A percentile compares a stretch with the other conserved stretches of the same genome.
phyloP scores from a whole-genome alignment of 176 grass and related monocot genomes.

The Themeda triandra region DNA sequence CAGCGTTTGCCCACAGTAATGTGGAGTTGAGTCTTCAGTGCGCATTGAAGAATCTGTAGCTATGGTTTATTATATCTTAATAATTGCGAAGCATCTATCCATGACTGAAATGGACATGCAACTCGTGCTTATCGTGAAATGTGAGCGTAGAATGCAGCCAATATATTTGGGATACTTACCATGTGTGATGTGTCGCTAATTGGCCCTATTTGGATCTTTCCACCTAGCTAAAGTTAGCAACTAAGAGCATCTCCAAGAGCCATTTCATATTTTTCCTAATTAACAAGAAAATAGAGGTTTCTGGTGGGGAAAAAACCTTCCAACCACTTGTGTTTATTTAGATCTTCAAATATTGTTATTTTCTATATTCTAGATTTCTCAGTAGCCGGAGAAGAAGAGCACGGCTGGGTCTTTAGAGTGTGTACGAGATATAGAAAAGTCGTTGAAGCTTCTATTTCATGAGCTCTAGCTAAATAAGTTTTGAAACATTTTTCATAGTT shows the following conservation, averaged over 20 bases:
- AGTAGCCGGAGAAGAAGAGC: no score
- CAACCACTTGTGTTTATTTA: no score
- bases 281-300: not conserved
- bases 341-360: not conserved
- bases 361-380: not conserved
- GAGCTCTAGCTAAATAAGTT: no score
- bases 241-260: not conserved
- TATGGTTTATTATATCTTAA: not conserved
- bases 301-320: no score
- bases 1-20: constrained; percentile 14
- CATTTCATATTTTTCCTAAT: not conserved
- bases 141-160: not conserved
- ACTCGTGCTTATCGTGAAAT: not conserved
- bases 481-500: no score
- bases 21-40: not conserved
- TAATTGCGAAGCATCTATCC: not conserved
- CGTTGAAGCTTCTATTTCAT: no score
- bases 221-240: not conserved
- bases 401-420: no score
- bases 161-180: not conserved
- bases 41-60: not conserved
- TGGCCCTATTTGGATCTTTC: not conserved
- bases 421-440: no score
- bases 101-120: not conserved
- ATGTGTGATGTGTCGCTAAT: not conserved